Evolutionary conservation across 495 filamentous ascomycete genomes (phyloP), one percentile per base, ranked within the genome.

Genomic region (Glonium stellatum): DNA sequence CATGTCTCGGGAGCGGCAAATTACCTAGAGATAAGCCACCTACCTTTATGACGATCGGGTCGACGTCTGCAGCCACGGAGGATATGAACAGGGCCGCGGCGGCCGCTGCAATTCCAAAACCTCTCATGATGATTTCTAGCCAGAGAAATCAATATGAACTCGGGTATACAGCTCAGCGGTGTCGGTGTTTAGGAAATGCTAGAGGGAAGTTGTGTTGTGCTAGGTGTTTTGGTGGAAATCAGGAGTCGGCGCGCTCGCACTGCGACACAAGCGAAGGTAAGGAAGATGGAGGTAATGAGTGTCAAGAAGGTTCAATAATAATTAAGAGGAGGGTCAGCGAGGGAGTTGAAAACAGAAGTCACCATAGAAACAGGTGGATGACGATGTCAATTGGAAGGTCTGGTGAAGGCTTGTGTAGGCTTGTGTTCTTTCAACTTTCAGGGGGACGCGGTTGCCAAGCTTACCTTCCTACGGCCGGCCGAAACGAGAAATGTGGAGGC

Each of bases 21-120:
- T 13, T 13, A 11, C 39, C 13, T 4, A 13, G 39, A 44, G 19
- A 39, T 41, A 23, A 27, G 48, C 22, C 21, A 60, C 58, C 22
- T 21, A 60, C 58, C 66, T 72, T 74, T 66, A 75, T 75, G 22
- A 73, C 71, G 57, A 76, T 72, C 44, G 72, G 72, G 60, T 73
- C 71, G 47, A 73, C 65, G 54, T 56, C 67, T 0, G 65, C 61
- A 3, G 50, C 35, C 12, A 62, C 71, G 21, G 64, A 57, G n/a
- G 66, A 68, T 36, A 65, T 62, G 44, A 75, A 65, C 25, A 73
- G 58, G 47, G 59, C 61, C 11, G 66, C 54, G 18, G 72, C 66
- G 27, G 69, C 66, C 19, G 69, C 59, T 8, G 63, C 64, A 36
- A 62, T 55, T 23, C 68, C 62, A 47, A 68, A 58, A 53, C 46